These are phyloP conservation scores for Microbotryum silenes-acaulis DNA, from an alignment of 1,284 basidiomycete species.

Conservation along the genomic window DNA sequence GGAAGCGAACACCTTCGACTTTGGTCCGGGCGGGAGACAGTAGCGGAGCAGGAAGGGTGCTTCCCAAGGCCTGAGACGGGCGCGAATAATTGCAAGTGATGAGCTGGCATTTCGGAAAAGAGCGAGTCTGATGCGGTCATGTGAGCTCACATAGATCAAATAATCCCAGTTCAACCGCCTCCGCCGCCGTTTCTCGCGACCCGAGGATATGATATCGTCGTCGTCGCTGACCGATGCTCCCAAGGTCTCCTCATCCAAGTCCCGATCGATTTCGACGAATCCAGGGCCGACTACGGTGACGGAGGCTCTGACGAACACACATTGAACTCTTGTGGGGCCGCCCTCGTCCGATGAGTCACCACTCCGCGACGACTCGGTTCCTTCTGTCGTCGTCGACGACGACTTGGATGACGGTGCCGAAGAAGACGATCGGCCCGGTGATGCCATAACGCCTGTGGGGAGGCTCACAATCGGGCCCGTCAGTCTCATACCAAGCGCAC, in stretches of 20 bases:
- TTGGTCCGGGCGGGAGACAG: slow-evolving; percentile 36
- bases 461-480: not conserved
- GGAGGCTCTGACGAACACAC: slow-evolving; percentile 27
- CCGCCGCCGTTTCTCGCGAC: slow-evolving; percentile 11
- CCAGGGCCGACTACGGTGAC: slow-evolving; percentile 25
- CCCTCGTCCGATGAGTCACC: not conserved
- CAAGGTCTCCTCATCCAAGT: slow-evolving; percentile 27
- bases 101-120: slow-evolving; percentile 26
- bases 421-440: slow-evolving; percentile 3
- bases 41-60: slow-evolving; percentile 26
- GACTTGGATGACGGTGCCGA: not conserved
- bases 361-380: not conserved
- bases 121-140: not conserved
- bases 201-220: slow-evolving; percentile 18
- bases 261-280: slow-evolving; percentile 33
- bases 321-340: slow-evolving; percentile 1
- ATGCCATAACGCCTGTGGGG: slow-evolving; percentile 10
- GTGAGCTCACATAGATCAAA: slow-evolving; percentile 40
- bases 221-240: slow-evolving; percentile 22
- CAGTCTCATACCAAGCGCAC: not conserved
- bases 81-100: slow-evolving; percentile 12
- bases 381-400: not conserved
- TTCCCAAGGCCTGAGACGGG: slow-evolving; percentile 22
- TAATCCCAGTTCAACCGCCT: slow-evolving; percentile 42
- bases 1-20: slow-evolving; percentile 32